Evolutionary conservation across 164 flowering plant genomes (phyloP), one percentile per base, ranked within the genome.

Genomic region (Cinnamomum chago): DNA sequence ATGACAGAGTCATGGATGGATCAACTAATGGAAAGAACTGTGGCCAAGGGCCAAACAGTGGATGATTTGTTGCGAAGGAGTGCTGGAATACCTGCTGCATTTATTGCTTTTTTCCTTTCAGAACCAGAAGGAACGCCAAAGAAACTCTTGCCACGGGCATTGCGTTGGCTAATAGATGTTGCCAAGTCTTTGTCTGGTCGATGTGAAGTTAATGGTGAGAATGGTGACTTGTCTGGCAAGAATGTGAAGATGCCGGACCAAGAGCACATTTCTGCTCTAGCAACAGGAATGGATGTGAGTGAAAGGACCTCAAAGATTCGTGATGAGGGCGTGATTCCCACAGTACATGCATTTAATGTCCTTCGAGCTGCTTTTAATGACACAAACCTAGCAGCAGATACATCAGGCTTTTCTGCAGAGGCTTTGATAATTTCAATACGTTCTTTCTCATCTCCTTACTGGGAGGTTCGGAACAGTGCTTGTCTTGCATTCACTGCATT

Each of bases 21-120:
- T 71, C 92, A 88, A 78, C 90, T 96, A 35, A 96, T 96, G 99
- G 91, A 89, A 76, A 86, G 94, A 87, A 92, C 94, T 50, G 82
- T 85, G 52, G 88, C 97, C 79, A 89, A 87, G 78, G 95, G 90
- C 67, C 99, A 96, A 79, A 83, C 87, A 27, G 99, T 96, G 76
- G 97, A 96, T 85, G 97, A 96, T 84, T 81, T 96, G 70, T 82
- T 96, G 72, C 84, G 97, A 72, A 90, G 99, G 83, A 94, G 99
- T 88, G 99, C 99, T 25, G 99, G 99, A 62, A 93, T 96, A 79
- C 98, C 99, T 67, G 98, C 99, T 68, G 97, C 97, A 74, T 96
- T 92, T 71, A 86, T 82, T 75, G 99, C 97, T 77, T 81, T 96
- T 71, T 96, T 96, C 82, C 94, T 96, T 51, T 87, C 99, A 65